Conservation (phyloP, 1,284 basidiomycete genomes). For the Cutaneotrichosporon spelunceum region DNA sequence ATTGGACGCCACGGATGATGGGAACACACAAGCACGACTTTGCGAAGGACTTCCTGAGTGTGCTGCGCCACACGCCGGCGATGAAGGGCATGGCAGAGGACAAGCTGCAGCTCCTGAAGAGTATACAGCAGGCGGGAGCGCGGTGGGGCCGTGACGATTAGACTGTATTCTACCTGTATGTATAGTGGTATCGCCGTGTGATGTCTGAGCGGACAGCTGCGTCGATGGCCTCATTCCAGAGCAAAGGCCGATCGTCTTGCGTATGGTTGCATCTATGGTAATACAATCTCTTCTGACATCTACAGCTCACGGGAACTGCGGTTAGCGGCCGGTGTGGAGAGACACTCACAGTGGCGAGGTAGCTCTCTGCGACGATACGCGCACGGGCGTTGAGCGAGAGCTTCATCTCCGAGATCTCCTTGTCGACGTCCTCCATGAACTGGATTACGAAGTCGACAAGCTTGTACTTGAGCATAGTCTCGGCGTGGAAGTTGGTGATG, state of each 20-base stretch:
- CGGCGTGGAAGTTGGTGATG: constrained; percentile 94
- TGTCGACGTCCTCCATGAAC: constrained; percentile 95
- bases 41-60: constrained; percentile 13
- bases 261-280: constrained; percentile 23
- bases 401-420: constrained; percentile 61
- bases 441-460: constrained; percentile 99
- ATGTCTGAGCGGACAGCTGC: neutral
- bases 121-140: constrained; percentile 4
- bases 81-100: constrained; percentile 16
- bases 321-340: neutral
- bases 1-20: constrained; percentile 18
- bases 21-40: constrained; percentile 23
- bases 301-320: constrained; percentile 21
- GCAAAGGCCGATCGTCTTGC: neutral
- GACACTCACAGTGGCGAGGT: constrained; percentile 48
- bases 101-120: constrained; percentile 14
- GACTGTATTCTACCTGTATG: neutral
- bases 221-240: neutral
- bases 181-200: neutral
- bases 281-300: constrained; percentile 25
- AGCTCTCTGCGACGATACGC: constrained; percentile 85
- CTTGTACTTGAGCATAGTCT: constrained; percentile 99
- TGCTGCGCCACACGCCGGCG: constrained; percentile 15
- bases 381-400: constrained; percentile 85
- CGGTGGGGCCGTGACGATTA: constrained; percentile 1